These are phyloP conservation scores for Coniochaeta ligniaria DNA, from an alignment of 2,329 filamentous ascomycete species.

Conservation along the genomic window DNA sequence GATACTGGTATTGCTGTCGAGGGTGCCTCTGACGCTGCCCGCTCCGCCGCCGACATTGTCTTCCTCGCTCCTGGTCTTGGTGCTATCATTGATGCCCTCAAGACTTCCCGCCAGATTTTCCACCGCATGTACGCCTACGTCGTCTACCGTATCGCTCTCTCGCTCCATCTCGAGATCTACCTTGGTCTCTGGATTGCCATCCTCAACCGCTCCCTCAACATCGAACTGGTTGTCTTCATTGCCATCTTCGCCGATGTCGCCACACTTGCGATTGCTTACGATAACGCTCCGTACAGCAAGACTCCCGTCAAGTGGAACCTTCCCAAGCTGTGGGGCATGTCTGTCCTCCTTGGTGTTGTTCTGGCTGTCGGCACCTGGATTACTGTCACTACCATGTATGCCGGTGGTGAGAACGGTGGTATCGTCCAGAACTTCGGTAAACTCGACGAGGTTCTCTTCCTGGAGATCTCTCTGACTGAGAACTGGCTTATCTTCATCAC, in stretches of 20 bases:
- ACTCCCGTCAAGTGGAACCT: constrained; percentile 92
- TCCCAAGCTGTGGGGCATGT: constrained; percentile 91
- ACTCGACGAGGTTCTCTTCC: constrained; percentile 76
- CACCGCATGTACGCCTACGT: constrained; percentile 97
- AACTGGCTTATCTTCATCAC: constrained; percentile 98
- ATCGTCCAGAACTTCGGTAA: constrained; percentile 87
- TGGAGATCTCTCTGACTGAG: constrained; percentile 84
- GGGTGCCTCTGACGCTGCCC: constrained; percentile 83
- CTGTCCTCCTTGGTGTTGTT: constrained; percentile 72
- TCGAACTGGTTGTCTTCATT: constrained; percentile 86
- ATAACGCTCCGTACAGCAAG: constrained; percentile 82
- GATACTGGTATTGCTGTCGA: constrained; percentile 94
- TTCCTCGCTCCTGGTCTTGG: constrained; percentile 88
- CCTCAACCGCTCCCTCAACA: constrained; percentile 75
- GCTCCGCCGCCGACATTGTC: constrained; percentile 87
- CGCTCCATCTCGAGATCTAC: constrained; percentile 86
- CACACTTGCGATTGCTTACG: constrained; percentile 86
- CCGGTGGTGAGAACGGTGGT: constrained; percentile 62
- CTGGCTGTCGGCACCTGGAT: constrained; percentile 84
- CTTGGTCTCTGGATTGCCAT: constrained; percentile 88
- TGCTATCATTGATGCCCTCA: constrained; percentile 86
- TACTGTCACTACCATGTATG: constrained; percentile 71
- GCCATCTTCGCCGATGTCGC: constrained; percentile 93
- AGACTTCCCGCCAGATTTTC: constrained; percentile 91
- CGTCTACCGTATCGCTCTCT: constrained; percentile 89